Conservation (phyloP, 331 rosid genomes). For the Phaseolus coccineus region DNA sequence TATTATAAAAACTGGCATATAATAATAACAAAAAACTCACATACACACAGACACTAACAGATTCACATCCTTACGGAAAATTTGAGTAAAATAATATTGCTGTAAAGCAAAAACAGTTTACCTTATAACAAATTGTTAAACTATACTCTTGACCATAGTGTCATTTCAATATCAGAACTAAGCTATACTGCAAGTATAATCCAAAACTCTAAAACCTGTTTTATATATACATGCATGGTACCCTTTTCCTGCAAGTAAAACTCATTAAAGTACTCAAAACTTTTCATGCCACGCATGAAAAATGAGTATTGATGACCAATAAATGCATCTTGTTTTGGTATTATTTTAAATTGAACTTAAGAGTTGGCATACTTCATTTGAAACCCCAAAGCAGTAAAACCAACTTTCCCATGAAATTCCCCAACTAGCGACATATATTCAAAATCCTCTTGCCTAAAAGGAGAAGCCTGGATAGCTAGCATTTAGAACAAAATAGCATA, state of each 20-base stretch:
- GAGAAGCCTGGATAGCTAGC: neutral
- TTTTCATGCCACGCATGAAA: neutral
- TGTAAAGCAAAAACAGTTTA: conserved; percentile 11
- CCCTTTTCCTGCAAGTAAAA: conserved; percentile 10
- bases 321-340: neutral
- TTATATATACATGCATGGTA: conserved; percentile 1
- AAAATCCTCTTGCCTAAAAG: conserved; percentile 4
- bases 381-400: conserved; percentile 24
- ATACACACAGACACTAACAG: neutral
- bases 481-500: conserved; percentile 11
- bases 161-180: conserved; percentile 3
- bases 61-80: conserved; percentile 6
- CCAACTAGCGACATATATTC: neutral
- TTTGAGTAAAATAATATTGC: conserved; percentile 12
- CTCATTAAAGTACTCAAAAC: neutral
- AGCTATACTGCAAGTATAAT: neutral
- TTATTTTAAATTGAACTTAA: conserved; percentile 28
- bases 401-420: conserved; percentile 14
- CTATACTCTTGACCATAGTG: neutral
- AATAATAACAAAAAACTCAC: neutral
- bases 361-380: neutral
- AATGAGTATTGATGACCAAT: neutral
- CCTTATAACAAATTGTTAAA: neutral
- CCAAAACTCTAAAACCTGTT: conserved; percentile 29
- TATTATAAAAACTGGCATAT: neutral